Base-by-base conservation (phyloP, 2,329 filamentous ascomycete genomes). In the Nothophoma quercina region DNA sequence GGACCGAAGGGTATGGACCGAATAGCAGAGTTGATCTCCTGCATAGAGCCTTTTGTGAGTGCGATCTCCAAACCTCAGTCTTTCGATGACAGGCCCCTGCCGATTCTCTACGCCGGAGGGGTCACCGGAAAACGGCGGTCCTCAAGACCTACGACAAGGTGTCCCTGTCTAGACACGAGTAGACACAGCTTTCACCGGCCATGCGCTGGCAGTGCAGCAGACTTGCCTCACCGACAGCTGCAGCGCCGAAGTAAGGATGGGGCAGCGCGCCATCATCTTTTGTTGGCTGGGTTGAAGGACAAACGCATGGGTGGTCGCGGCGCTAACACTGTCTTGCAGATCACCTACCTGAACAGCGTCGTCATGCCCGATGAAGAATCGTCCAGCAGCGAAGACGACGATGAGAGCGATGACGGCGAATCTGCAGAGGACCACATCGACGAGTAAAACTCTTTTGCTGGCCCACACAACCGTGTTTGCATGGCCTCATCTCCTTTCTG, bases 41-140 rank as follows among this genome's bases (percentile, higher is more conserved):
- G 85, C 43, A 84, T 96, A 83, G 85, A 86, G 57, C 87, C 87
- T 33, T 96, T 93, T 78, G 91, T 96, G 78, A 88, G 90, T 84
- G n/a, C 54, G 39, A 47, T 28, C 13, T 15, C 22, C 12, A 28
- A 35, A n/a, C 47, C 38, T 38, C 9, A 13, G 23, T 15, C 32
- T 34, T 23, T 32, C 23, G 30, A 28, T 39, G 38, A 23, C 33
- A 13, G 26, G 25, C 15, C 50, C 19, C 23, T 29, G 18, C 26
- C 38, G 29, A 32, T 38, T 33, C 21, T 12, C 3, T n/a, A 18
- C 19, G 9, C 21, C 16, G 28, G 41, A 50, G 40, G 44, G 32
- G 30, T 53, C 28, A 47, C 43, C 43, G 43, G 38, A 33, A 39
- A 18, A 23, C 16, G 21, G 39, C 38, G 42, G 29, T 16, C 26